Conservation (phyloP, 306 rosid genomes). For the Arachis stenosperma region DNA sequence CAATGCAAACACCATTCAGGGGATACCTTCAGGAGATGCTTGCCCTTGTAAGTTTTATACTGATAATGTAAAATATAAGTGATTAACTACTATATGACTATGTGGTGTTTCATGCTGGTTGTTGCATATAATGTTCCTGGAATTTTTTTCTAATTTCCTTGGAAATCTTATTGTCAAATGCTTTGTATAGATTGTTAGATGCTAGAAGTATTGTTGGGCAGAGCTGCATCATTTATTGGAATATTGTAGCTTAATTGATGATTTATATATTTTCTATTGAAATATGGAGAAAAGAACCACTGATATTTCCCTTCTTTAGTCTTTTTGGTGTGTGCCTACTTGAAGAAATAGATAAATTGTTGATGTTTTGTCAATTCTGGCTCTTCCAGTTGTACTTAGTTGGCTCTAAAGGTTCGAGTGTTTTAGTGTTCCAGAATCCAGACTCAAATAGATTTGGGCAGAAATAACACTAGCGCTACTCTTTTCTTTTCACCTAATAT, state of each 20-base stretch:
- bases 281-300: neutral
- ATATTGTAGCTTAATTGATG: constrained; percentile 5
- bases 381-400: neutral
- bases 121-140: neutral
- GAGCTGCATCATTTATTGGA: constrained; percentile 5
- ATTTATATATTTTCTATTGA: neutral
- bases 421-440: neutral
- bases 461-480: neutral
- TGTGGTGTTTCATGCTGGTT: constrained; percentile 12
- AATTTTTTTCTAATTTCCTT: neutral
- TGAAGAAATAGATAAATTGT: constrained; percentile 13
- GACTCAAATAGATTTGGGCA: neutral
- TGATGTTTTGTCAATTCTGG: neutral
- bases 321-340: neutral
- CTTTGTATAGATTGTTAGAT: neutral
- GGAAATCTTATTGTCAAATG: neutral
- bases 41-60: constrained; percentile 59
- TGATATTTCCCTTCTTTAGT: neutral
- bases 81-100: neutral
- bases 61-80: constrained; percentile 25
- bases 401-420: neutral
- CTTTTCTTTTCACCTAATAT: neutral
- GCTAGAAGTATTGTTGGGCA: neutral
- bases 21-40: constrained; percentile 90
- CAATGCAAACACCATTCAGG: constrained; percentile 96